These are phyloP conservation scores for Pistacia atlantica DNA, from an alignment of 345 rosid species.

Conservation along the genomic window DNA sequence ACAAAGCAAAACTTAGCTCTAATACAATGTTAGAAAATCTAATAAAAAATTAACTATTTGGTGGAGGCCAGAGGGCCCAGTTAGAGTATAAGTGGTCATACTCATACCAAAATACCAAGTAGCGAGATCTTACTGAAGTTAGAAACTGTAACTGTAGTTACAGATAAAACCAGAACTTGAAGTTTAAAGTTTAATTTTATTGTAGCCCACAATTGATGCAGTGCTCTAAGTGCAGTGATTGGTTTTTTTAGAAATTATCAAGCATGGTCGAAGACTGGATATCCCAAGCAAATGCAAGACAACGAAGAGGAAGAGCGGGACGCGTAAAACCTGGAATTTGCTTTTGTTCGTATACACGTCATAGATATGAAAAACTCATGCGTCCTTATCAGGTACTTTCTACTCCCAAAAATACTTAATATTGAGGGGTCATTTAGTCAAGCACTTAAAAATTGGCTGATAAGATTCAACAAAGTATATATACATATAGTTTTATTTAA, in stretches of 20 bases:
- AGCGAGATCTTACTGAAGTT: neutral
- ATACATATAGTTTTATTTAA: too few species aligned
- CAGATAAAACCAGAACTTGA: neutral
- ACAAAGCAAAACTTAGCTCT: neutral
- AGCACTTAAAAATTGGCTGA: too few species aligned
- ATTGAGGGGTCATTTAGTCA: neutral
- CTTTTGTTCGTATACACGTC: slow-evolving; percentile 70
- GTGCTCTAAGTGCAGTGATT: slow-evolving; percentile 13
- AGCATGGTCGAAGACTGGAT: slow-evolving; percentile 99
- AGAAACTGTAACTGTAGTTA: neutral
- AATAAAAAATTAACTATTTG: neutral
- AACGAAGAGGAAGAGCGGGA: slow-evolving; percentile 91
- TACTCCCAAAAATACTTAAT: neutral
- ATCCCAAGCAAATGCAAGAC: slow-evolving; percentile 89
- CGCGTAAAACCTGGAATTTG: slow-evolving; percentile 95
- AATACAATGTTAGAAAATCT: neutral
- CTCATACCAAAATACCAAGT: neutral
- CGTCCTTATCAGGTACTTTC: slow-evolving; percentile 79
- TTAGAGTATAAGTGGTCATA: neutral
- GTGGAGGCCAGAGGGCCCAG: neutral
- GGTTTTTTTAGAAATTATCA: slow-evolving; percentile 66
- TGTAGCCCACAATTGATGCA: slow-evolving; percentile 11
- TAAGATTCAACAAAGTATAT: too few species aligned
- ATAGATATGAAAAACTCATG: slow-evolving; percentile 83
- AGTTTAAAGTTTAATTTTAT: neutral